These are phyloP conservation scores for Apophysomyces trapeziformis DNA, from an alignment of 371 early-diverging fungal genomes.

Conservation along the genomic window DNA sequence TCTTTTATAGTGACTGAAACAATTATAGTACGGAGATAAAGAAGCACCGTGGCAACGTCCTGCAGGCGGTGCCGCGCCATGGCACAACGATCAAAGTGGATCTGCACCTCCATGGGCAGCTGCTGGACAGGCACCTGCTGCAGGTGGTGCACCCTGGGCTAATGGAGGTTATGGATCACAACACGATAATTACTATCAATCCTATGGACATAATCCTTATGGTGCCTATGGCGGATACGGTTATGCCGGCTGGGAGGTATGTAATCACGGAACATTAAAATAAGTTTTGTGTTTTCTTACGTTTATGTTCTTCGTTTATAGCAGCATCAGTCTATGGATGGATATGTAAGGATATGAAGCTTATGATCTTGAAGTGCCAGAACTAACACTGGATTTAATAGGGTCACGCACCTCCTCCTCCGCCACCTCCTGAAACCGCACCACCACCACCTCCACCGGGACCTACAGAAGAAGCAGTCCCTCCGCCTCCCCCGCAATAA, in stretches of 20 bases:
- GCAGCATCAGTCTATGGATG: constrained; percentile 28
- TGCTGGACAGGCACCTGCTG: constrained; percentile 17
- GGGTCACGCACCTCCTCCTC: constrained; percentile 40
- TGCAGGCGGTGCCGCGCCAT: constrained; percentile 41
- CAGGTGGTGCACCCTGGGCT: constrained; percentile 41
- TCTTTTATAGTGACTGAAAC: neutral
- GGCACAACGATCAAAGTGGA: constrained; percentile 31
- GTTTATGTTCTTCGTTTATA: constrained; percentile 33
- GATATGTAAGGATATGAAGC: neutral
- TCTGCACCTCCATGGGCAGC: constrained; percentile 29
- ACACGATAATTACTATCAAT: constrained; percentile 22
- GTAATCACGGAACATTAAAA: constrained; percentile 6
- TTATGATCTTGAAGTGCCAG: neutral
- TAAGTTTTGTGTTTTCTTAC: constrained; percentile 6
- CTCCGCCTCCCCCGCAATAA: constrained; percentile 6
- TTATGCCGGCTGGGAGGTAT: constrained; percentile 34
- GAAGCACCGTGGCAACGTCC: constrained; percentile 64
- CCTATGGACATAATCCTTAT: constrained; percentile 18
- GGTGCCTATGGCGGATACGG: constrained; percentile 30
- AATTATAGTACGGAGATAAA: constrained; percentile 10
- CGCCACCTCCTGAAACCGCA: constrained; percentile 36
- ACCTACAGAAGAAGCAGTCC: constrained; percentile 7
- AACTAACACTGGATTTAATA: neutral
- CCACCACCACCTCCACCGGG: constrained; percentile 45
- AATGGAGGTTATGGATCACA: constrained; percentile 22